Base-by-base conservation (phyloP, 2,329 filamentous ascomycete species). In the Chalara sp. region DNA sequence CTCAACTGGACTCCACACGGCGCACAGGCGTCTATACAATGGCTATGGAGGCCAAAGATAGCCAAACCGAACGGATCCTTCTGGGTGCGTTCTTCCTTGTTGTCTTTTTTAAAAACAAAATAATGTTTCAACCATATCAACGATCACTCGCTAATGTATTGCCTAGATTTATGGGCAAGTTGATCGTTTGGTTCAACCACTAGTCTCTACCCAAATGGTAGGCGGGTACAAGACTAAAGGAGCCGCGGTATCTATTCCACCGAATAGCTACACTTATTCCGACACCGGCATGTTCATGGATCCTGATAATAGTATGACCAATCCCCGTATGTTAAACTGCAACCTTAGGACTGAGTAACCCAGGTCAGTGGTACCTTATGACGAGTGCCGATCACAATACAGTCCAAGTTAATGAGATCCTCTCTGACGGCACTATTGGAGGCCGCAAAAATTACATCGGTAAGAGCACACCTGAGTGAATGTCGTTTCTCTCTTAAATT, bases 211-310 rank as follows among this genome's bases (percentile, higher is more conserved):
- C 6, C 49, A 62, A 6, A 62, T 67, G 46, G 53, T 61, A 28
- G 65, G 65, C 0, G 63, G 62, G 4, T 71, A 71, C 41, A 50
- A 33, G 7, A 30, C 47, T 6, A 58, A 65, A 35, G 59, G 61
- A 2, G 58, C 61, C 7, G 68, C 68, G 48, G 65, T 69, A 1
- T 57, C 64, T 29, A 59, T 71, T 1, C 69, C 69, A 4, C 69
- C 69, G 11, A 65, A 62, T 46, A 58, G 59, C 41, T 70, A 70
- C 56, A 63, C 64, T 1, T 71, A 71, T 50, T 68, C 65, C 1
- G 68, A 71, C 46, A 70, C 68, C 6, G 69, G 69, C 6, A 71
- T 72, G 65, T 71, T 70, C 50, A 52, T 59, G 10, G 69, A 72
- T 49, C 32, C 44, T 32, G 51, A 7, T 11, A 31, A 21, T 6